phyloP scores from a whole-genome alignment of 371 early-diverging fungal species.

The Mortierella sp. region DNA sequence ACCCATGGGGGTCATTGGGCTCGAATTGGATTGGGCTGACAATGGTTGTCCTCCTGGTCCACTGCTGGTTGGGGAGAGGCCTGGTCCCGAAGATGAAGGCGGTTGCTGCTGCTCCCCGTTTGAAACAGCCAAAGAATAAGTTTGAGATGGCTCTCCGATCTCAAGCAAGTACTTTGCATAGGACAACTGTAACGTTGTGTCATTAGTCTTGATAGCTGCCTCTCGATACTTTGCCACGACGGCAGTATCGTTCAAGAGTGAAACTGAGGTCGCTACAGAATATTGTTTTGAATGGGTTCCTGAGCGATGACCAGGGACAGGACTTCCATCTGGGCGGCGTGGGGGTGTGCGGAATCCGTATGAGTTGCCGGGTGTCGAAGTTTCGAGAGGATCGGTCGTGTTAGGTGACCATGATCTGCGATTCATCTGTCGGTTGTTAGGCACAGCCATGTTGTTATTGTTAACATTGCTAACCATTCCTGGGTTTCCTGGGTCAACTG shows the following conservation, averaged over 20 bases:
- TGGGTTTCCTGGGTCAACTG: slow-evolving; percentile 16
- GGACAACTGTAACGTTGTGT: slow-evolving; percentile 73
- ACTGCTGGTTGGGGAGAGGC: neutral
- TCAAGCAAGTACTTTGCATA: slow-evolving; percentile 80
- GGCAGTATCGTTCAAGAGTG: slow-evolving; percentile 41
- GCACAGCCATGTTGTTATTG: slow-evolving; percentile 17
- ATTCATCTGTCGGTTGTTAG: slow-evolving; percentile 6
- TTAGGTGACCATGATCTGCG: slow-evolving; percentile 49
- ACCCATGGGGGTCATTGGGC: slow-evolving; percentile 3
- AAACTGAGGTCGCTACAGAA: slow-evolving; percentile 43
- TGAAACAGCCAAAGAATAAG: neutral
- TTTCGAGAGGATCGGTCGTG: slow-evolving; percentile 21
- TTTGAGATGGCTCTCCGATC: slow-evolving; percentile 46
- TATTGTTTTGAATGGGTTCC: slow-evolving; percentile 34
- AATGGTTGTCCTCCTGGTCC: neutral
- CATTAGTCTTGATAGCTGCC: slow-evolving; percentile 79
- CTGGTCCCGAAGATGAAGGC: neutral
- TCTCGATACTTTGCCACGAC: slow-evolving; percentile 67
- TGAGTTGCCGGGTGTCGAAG: neutral
- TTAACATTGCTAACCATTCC: neutral
- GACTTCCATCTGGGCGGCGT: slow-evolving; percentile 15
- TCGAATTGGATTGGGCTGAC: neutral
- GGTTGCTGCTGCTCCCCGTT: neutral
- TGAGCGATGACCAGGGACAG: slow-evolving; percentile 10
- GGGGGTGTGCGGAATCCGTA: slow-evolving; percentile 34